These are phyloP conservation scores for Austroboletus festivus DNA, from an alignment of 768 basidiomycete genomes.

Conservation along the genomic window DNA sequence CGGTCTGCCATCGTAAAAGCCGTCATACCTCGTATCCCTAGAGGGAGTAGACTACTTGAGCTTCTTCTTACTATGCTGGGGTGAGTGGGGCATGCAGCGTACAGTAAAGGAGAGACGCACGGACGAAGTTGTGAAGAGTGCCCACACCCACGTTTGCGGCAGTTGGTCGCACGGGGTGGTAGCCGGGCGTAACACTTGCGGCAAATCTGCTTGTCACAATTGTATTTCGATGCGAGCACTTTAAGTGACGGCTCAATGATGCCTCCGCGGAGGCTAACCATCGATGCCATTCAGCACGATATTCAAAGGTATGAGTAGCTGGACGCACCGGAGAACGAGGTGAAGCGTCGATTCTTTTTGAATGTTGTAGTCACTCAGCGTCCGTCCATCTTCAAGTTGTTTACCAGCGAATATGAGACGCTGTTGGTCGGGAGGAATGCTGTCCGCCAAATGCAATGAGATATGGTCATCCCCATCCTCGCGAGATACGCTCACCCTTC, in stretches of 20 bases:
- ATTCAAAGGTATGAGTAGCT: no score
- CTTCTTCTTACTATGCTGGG: slow-evolving; percentile 79
- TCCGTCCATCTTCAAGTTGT: slow-evolving; percentile 97
- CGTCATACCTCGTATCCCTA: no score
- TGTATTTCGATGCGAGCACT: slow-evolving; percentile 95
- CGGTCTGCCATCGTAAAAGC: no score
- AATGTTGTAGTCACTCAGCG: slow-evolving; percentile 95
- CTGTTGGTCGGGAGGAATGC: slow-evolving; percentile 27
- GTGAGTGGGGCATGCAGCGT: background rate
- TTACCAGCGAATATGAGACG: slow-evolving; percentile 73
- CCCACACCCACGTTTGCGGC: slow-evolving; percentile 92
- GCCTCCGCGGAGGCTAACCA: slow-evolving; percentile 49
- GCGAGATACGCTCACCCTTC: slow-evolving; percentile 50
- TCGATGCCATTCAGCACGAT: no score
- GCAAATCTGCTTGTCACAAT: slow-evolving; percentile 99
- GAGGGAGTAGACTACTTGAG: slow-evolving; percentile 73
- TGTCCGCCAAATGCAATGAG: no score
- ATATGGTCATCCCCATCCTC: no score
- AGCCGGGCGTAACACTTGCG: slow-evolving; percentile 99
- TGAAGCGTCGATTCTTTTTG: slow-evolving; percentile 98
- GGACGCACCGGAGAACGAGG: slow-evolving; percentile 83
- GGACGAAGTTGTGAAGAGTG: slow-evolving; percentile 90
- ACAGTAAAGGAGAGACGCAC: slow-evolving; percentile 57
- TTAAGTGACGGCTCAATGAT: slow-evolving; percentile 99
- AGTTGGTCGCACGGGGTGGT: slow-evolving; percentile 98